Percentiles rank a stretch among this genome's conserved stretches.
phyloP scores from a whole-genome alignment of 1,139 yeast species.

The Candida smagusa region DNA sequence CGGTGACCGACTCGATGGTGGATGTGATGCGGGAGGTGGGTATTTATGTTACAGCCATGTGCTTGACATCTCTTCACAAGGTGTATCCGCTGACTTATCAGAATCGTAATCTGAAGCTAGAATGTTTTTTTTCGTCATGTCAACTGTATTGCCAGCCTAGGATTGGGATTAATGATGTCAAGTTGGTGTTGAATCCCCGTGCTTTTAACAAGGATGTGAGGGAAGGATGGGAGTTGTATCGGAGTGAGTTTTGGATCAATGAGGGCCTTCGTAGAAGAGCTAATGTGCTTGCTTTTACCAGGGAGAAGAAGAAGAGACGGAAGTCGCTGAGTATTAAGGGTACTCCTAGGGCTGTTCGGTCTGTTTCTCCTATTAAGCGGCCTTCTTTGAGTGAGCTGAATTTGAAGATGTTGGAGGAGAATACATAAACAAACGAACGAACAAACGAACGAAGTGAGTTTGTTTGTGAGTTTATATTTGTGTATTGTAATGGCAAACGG shows the following conservation, averaged over 20 bases:
- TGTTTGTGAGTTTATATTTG: too few species aligned
- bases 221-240: constrained; percentile 92
- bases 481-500: too few species aligned
- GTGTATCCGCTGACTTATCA: constrained; percentile 33
- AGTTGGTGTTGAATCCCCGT: constrained; percentile 75
- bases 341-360: constrained; percentile 3
- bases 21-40: constrained; percentile 44
- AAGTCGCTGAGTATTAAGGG: constrained; percentile 11
- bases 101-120: constrained; percentile 35
- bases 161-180: constrained; percentile 51
- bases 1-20: constrained; percentile 50
- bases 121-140: constrained; percentile 40
- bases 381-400: constrained; percentile 25
- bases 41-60: constrained; percentile 28
- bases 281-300: constrained; percentile 34
- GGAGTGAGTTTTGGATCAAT: constrained; percentile 90
- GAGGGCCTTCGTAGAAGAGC: constrained; percentile 72
- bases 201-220: constrained; percentile 78
- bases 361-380: constrained; percentile 12
- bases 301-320: constrained; percentile 28
- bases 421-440: background rate
- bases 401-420: constrained; percentile 16
- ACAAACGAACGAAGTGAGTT: too few species aligned
- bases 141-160: constrained; percentile 48
- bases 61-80: constrained; percentile 28